These are phyloP conservation scores for Neurospora sp. DNA, from an alignment of 2,329 filamentous ascomycete species.

Conservation along the genomic window DNA sequence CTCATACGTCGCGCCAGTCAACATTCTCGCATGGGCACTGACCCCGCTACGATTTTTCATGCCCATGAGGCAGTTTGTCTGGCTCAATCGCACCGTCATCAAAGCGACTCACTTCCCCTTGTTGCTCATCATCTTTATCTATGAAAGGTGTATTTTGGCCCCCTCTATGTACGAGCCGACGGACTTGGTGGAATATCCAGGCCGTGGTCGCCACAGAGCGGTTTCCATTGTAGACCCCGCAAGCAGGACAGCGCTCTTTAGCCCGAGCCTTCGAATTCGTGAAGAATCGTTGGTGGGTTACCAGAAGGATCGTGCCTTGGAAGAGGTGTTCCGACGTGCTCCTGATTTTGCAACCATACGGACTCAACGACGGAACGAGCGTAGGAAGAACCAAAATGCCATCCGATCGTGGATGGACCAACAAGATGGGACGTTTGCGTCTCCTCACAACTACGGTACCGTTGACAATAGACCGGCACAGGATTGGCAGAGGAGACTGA, in stretches of 20 bases:
- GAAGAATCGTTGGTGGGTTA: slow-evolving; percentile 84
- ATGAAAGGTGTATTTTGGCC: slow-evolving; percentile 73
- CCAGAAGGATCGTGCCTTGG: slow-evolving; percentile 80
- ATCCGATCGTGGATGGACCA: slow-evolving; percentile 88
- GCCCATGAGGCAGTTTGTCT: slow-evolving; percentile 72
- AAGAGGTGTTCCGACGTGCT: slow-evolving; percentile 76
- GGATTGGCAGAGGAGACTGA: slow-evolving; percentile 44
- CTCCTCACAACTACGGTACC: slow-evolving; percentile 39
- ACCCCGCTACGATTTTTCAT: slow-evolving; percentile 75
- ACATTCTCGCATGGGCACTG: slow-evolving; percentile 82
- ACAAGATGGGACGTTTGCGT: slow-evolving; percentile 41
- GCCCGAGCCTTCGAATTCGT: slow-evolving; percentile 59
- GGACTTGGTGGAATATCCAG: slow-evolving; percentile 69
- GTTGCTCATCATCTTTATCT: slow-evolving; percentile 75
- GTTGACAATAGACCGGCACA: slow-evolving; percentile 34
- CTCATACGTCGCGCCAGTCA: slow-evolving; percentile 84
- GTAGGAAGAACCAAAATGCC: slow-evolving; percentile 66
- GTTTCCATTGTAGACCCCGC: slow-evolving; percentile 50
- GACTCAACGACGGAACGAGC: slow-evolving; percentile 51
- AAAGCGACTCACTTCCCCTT: slow-evolving; percentile 86
- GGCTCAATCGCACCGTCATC: slow-evolving; percentile 81
- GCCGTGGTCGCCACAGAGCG: slow-evolving; percentile 37
- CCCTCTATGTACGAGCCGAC: slow-evolving; percentile 70
- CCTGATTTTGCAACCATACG: slow-evolving; percentile 55
- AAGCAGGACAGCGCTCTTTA: slow-evolving; percentile 57